Evolutionary conservation across 73 alveolate genomes (phyloP).

Genomic region (Tetrahymena borealis): DNA sequence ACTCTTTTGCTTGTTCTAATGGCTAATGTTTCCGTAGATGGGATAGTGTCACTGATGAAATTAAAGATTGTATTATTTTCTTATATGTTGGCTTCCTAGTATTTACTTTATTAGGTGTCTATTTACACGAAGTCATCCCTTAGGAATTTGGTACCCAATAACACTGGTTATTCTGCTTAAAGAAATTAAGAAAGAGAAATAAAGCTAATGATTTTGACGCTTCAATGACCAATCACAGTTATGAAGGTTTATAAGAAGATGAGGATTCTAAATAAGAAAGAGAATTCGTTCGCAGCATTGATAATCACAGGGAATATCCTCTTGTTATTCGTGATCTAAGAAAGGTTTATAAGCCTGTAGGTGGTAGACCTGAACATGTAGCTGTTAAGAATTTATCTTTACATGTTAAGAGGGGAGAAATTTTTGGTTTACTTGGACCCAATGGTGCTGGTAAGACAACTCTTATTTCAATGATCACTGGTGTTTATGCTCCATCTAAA

Average conservation of each 20-base stretch:
- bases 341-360: conserved; percentile 55
- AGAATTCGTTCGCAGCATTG: conserved; percentile 49
- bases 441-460: conserved; percentile 99
- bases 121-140: conserved; percentile 86
- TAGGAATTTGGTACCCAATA: conserved; percentile 82
- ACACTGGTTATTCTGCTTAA: conserved; percentile 52
- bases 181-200: neutral
- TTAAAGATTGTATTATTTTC: conserved; percentile 56
- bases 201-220: conserved; percentile 28
- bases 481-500: conserved; percentile 81
- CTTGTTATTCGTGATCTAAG: conserved; percentile 61
- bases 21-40: conserved; percentile 63
- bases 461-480: conserved; percentile 88
- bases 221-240: neutral
- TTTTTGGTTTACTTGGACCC: conserved; percentile 96
- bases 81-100: conserved; percentile 63
- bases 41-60: conserved; percentile 60
- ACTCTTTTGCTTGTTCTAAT: conserved; percentile 82
- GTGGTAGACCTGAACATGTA: conserved; percentile 61
- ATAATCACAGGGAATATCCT: conserved; percentile 58
- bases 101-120: conserved; percentile 74
- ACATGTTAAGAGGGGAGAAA: conserved; percentile 76
- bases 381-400: conserved; percentile 77
- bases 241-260: conserved; percentile 47
- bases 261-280: conserved; percentile 67